A percentile compares a stretch with the other conserved stretches of the same genome.
phyloP scores from a whole-genome alignment of 2,329 filamentous ascomycete species.

The Xylaria sp. region DNA sequence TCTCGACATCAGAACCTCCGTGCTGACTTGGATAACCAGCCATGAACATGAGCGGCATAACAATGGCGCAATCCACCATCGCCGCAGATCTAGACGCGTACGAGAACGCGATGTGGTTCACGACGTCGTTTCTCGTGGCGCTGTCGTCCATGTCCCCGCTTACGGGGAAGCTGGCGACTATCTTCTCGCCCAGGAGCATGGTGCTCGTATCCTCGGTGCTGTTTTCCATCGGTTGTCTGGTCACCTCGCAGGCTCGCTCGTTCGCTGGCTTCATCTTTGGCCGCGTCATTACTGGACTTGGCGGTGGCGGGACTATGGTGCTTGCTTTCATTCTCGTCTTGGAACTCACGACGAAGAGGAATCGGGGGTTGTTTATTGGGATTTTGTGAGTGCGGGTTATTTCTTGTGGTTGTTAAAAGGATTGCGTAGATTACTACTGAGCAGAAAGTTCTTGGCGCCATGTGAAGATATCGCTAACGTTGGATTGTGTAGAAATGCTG shows the following conservation, averaged over 20 bases:
- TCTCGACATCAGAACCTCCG: background rate
- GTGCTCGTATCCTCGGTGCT: slow-evolving; percentile 69
- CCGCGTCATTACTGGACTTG: slow-evolving; percentile 73
- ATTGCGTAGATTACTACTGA: no score
- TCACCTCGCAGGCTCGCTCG: slow-evolving; percentile 69
- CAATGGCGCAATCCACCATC: slow-evolving; percentile 81
- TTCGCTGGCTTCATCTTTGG: slow-evolving; percentile 75
- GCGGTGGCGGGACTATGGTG: slow-evolving; percentile 77
- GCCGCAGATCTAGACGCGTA: slow-evolving; percentile 80
- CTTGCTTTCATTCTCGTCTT: slow-evolving; percentile 79
- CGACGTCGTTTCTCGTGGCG: slow-evolving; percentile 74
- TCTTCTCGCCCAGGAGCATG: slow-evolving; percentile 76
- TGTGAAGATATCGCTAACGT: slow-evolving; percentile 6
- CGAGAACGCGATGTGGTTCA: slow-evolving; percentile 81
- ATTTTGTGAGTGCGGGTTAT: slow-evolving; percentile 56
- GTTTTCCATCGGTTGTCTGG: slow-evolving; percentile 69
- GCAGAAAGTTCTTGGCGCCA: no score
- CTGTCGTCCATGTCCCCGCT: slow-evolving; percentile 74
- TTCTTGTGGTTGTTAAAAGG: background rate
- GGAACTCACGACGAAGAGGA: slow-evolving; percentile 74
- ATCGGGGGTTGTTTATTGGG: slow-evolving; percentile 78
- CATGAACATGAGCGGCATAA: slow-evolving; percentile 81
- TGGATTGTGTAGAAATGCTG: slow-evolving; percentile 64
- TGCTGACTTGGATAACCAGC: slow-evolving; percentile 49
- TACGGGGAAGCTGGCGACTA: slow-evolving; percentile 75